These are phyloP conservation scores for Stromatinia cepivora DNA, from an alignment of 2,329 filamentous ascomycete species.

Conservation along the genomic window DNA sequence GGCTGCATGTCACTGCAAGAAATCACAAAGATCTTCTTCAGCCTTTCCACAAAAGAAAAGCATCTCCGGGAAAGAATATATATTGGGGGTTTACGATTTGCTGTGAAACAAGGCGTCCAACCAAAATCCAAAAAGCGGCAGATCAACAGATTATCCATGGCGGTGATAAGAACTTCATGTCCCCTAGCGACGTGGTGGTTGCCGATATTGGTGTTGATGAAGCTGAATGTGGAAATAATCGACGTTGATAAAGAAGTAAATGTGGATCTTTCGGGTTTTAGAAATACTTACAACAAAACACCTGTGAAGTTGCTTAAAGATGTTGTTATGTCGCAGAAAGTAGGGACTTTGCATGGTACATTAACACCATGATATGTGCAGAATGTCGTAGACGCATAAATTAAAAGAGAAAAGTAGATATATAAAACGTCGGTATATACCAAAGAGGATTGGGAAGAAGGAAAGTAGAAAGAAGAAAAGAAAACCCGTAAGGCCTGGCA, in stretches of 20 bases:
- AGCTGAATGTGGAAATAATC: constrained; percentile 5
- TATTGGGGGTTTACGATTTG: background rate
- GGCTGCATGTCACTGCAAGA: constrained; percentile 5
- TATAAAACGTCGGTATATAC: background rate
- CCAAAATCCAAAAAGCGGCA: background rate
- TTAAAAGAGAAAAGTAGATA: background rate
- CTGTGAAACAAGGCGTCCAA: constrained; percentile 2
- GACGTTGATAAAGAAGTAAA: background rate
- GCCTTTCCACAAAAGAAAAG: background rate
- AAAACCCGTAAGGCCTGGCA: background rate
- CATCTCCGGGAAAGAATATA: background rate
- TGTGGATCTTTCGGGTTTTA: constrained; percentile 4
- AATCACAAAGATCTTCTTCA: constrained; percentile 16
- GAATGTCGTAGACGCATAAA: background rate
- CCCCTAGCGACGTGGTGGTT: constrained; percentile 2
- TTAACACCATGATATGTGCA: background rate
- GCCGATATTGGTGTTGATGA: background rate
- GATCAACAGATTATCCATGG: constrained; percentile 14
- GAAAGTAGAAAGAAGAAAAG: background rate
- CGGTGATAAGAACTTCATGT: background rate
- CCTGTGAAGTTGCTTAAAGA: background rate
- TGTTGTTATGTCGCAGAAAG: constrained; percentile 11
- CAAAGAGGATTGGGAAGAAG: background rate
- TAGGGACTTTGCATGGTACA: constrained; percentile 9
- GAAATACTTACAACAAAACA: background rate